phyloP scores from a whole-genome alignment of 352 stramenopile species.

The Globisporangium spinosum region DNA sequence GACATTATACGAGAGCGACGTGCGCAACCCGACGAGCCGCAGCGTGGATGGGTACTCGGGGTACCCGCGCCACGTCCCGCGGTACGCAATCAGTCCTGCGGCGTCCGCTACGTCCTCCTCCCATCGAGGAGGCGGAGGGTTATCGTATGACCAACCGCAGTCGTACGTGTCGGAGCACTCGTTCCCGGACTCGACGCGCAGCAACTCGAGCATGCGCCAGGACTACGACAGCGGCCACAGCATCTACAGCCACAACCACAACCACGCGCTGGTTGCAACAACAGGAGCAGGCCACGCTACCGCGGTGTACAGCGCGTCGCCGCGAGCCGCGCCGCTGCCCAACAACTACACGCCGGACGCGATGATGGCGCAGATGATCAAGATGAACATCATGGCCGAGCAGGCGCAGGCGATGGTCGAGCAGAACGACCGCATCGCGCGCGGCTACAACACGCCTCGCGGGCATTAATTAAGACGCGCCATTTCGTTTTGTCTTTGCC shows the following conservation, averaged over 20 bases:
- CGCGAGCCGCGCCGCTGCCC: neutral
- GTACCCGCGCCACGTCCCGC: slow-evolving; percentile 14
- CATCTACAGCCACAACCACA: slow-evolving; percentile 10
- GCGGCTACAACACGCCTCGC: slow-evolving; percentile 23
- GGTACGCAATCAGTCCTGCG: slow-evolving; percentile 11
- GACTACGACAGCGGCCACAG: slow-evolving; percentile 21
- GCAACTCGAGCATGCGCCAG: slow-evolving; percentile 17
- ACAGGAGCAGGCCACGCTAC: neutral
- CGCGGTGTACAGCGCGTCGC: slow-evolving; percentile 5
- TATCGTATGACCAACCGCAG: slow-evolving; percentile 15
- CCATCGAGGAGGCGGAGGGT: slow-evolving; percentile 13
- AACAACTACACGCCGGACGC: slow-evolving; percentile 33
- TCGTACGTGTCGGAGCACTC: slow-evolving; percentile 26
- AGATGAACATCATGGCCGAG: slow-evolving; percentile 76
- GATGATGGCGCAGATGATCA: slow-evolving; percentile 68
- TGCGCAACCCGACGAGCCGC: slow-evolving; percentile 2
- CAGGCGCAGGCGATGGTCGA: slow-evolving; percentile 57
- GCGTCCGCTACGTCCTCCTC: no score
- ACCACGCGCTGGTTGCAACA: no score
- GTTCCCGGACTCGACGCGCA: slow-evolving; percentile 18
- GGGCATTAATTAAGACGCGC: slow-evolving; percentile 13
- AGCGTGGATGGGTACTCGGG: neutral
- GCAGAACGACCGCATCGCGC: slow-evolving; percentile 53
- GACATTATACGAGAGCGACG: slow-evolving; percentile 11
- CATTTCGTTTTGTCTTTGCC: no score